Conservation (phyloP, 768 basidiomycete species). For the Astraeus odoratus region DNA sequence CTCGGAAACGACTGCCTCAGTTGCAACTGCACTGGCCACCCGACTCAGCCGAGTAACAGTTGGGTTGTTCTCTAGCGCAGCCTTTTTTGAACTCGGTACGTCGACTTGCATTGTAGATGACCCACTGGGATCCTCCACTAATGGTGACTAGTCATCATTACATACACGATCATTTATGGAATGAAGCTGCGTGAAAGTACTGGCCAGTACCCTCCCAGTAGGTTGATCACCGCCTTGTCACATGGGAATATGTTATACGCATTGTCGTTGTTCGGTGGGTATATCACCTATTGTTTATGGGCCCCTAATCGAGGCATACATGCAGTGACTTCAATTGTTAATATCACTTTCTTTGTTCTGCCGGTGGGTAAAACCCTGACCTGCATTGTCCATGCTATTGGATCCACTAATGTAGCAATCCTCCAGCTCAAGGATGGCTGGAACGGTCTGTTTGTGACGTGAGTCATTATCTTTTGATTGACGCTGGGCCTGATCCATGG, state of each 20-base stretch:
- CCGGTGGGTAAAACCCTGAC: conserved; percentile 1
- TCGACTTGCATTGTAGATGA: neutral
- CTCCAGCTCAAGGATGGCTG: conserved; percentile 5
- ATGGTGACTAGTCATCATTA: conserved; percentile 1
- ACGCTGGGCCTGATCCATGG: neutral
- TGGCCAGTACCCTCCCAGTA: neutral
- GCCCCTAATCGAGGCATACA: neutral
- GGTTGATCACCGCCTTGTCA: neutral
- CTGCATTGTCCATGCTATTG: neutral
- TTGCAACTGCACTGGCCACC: conserved; percentile 1
- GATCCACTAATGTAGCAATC: neutral
- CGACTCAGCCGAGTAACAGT: conserved; percentile 5
- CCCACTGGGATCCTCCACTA: neutral
- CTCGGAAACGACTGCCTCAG: neutral
- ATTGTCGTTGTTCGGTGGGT: conserved; percentile 5
- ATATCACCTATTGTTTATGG: neutral
- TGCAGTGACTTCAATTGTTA: conserved; percentile 3
- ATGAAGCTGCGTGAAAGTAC: neutral
- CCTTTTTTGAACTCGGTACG: conserved; percentile 9
- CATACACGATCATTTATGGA: conserved; percentile 1
- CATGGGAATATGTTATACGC: conserved; percentile 9
- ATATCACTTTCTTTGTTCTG: conserved; percentile 6
- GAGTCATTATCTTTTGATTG: neutral
- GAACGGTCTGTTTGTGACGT: conserved; percentile 8
- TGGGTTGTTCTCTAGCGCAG: conserved; percentile 8